Percentiles rank a stretch among this genome's conserved stretches.
Conservation (phyloP, 2,329 filamentous ascomycete genomes). For the Gliomastix tumulicola region DNA sequence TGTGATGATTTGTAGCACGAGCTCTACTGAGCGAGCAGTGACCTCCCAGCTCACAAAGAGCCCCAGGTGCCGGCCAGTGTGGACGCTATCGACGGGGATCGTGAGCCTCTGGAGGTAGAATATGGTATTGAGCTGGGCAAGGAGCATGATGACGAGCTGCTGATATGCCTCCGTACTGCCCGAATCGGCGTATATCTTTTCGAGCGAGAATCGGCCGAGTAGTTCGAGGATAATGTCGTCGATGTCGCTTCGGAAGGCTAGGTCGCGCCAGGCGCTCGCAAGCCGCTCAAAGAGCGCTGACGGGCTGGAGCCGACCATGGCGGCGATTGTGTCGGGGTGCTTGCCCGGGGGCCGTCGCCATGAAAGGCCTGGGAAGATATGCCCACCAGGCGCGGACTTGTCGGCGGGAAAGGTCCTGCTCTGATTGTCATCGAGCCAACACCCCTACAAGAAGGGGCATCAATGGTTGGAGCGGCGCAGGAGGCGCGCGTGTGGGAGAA, state of each 20-base stretch:
- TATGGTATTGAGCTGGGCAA: constrained; percentile 28
- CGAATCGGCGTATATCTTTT: constrained; percentile 28
- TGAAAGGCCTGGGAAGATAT: background rate
- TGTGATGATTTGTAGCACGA: constrained; percentile 24
- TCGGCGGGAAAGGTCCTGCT: too few relatives aligned
- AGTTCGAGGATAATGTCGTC: constrained; percentile 32
- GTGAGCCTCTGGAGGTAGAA: constrained; percentile 31
- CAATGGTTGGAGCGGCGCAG: too few relatives aligned
- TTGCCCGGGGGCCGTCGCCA: constrained; percentile 15
- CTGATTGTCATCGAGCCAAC: too few relatives aligned
- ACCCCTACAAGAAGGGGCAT: too few relatives aligned
- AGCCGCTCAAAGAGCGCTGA: constrained; percentile 28
- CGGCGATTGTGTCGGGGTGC: too few relatives aligned
- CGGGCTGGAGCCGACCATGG: too few relatives aligned
- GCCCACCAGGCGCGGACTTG: too few relatives aligned
- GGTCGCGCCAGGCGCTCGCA: constrained; percentile 23
- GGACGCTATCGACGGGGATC: constrained; percentile 22
- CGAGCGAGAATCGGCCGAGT: constrained; percentile 32
- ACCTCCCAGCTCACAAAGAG: constrained; percentile 32
- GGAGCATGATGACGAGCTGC: constrained; percentile 22
- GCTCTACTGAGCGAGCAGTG: constrained; percentile 26
- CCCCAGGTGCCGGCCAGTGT: constrained; percentile 26
- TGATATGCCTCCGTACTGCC: constrained; percentile 21
- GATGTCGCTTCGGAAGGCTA: constrained; percentile 29
- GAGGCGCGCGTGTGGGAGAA: too few relatives aligned